A percentile compares a stretch with the other conserved stretches of the same genome.
These are phyloP conservation scores for Chloropicon primus DNA, from an alignment of 139 green algal genomes.

Conservation along the genomic window DNA sequence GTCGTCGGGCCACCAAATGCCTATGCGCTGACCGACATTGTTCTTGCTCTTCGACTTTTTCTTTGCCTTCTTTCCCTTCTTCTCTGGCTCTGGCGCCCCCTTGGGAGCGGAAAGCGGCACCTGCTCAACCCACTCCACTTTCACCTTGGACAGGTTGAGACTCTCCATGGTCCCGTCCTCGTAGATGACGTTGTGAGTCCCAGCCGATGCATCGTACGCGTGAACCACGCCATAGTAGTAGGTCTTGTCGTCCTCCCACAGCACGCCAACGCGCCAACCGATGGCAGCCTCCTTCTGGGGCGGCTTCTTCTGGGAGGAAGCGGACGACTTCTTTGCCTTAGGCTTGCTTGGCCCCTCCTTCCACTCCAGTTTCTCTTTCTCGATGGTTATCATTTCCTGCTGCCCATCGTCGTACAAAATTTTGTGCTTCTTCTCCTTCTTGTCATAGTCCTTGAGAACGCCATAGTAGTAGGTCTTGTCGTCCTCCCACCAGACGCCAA, in stretches of 20 bases:
- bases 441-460: constrained; percentile 2
- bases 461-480: constrained; percentile 7
- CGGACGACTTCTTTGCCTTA: not conserved
- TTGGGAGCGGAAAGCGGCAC: not conserved
- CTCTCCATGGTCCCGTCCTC: not conserved
- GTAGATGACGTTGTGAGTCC: constrained; percentile 8
- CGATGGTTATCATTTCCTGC: constrained; percentile 8
- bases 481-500: constrained; percentile 12
- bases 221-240: constrained; percentile 4
- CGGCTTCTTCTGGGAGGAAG: not conserved
- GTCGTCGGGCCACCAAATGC: constrained; percentile 20
- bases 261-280: constrained; percentile 10
- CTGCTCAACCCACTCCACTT: not conserved
- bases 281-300: not conserved
- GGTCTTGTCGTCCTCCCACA: constrained; percentile 6
- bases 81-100: not conserved
- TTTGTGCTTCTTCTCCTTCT: constrained; percentile 1
- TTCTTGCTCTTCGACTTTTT: not conserved
- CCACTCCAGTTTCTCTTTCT: not conserved
- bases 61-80: not conserved
- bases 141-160: not conserved
- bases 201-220: not conserved
- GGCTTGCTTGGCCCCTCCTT: not conserved
- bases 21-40: constrained; percentile 18
- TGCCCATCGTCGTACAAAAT: constrained; percentile 17